These are phyloP conservation scores for Pseudomicrostroma phylloplanum DNA, from an alignment of 1,284 basidiomycete genomes.

Conservation along the genomic window DNA sequence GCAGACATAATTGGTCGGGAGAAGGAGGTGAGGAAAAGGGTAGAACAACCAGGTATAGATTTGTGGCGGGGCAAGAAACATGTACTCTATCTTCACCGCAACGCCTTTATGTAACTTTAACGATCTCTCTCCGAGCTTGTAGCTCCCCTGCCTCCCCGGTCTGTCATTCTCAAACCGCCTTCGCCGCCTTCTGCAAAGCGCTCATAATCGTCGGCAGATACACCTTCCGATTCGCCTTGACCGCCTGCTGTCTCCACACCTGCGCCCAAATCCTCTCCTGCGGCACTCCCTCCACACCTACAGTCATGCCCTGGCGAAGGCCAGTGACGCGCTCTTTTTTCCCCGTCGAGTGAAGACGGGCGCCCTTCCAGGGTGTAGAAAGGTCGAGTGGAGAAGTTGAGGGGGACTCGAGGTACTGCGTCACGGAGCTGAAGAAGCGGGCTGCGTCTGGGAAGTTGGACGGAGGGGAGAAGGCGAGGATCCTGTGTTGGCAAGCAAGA, in stretches of 20 bases:
- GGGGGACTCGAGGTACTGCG: conserved; percentile 20
- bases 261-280: conserved; percentile 17
- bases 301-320: conserved; percentile 25
- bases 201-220: conserved; percentile 11
- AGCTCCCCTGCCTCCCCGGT: too few relatives aligned
- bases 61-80: too few relatives aligned
- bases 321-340: conserved; percentile 34
- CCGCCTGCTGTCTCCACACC: conserved; percentile 39
- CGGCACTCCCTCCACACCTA: conserved; percentile 24
- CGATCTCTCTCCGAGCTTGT: too few relatives aligned
- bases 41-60: too few relatives aligned
- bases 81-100: too few relatives aligned
- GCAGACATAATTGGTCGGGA: too few relatives aligned
- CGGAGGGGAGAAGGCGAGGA: conserved; percentile 2
- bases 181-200: not conserved
- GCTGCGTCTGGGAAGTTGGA: conserved; percentile 11
- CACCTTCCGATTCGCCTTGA: conserved; percentile 44
- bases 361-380: conserved; percentile 34
- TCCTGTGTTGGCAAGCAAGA: not conserved
- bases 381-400: conserved; percentile 21
- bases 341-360: conserved; percentile 22
- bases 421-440: conserved; percentile 17
- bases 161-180: too few relatives aligned
- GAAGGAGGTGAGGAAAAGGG: too few relatives aligned
- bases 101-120: too few relatives aligned